A percentile compares a stretch with the other conserved stretches of the same genome.
Evolutionary conservation across 1,139 yeast species (phyloP).

Genomic region (Sugiyamaella neomexicana): DNA sequence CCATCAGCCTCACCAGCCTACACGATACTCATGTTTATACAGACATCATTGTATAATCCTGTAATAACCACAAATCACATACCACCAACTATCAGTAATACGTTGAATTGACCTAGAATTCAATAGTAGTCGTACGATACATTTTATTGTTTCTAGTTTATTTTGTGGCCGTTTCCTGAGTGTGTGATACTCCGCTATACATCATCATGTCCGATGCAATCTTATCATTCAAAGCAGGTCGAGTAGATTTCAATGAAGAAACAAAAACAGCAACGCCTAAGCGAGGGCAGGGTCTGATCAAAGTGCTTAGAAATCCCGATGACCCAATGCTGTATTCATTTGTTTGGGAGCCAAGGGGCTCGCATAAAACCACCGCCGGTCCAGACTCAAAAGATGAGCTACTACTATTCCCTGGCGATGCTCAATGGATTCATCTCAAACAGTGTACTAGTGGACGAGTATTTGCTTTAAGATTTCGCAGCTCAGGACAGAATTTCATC

Average conservation of each 20-base stretch:
- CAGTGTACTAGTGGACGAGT: slow-evolving; percentile 85
- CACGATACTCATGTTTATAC: too few species aligned
- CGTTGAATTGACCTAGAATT: background rate
- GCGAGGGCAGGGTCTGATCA: slow-evolving; percentile 72
- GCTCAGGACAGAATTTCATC: slow-evolving; percentile 80
- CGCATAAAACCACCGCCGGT: slow-evolving; percentile 22
- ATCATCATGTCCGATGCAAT: slow-evolving; percentile 27
- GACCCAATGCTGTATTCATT: slow-evolving; percentile 54
- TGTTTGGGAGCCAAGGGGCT: slow-evolving; percentile 60
- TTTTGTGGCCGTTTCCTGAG: too few species aligned
- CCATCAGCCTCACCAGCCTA: background rate
- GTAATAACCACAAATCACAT: background rate
- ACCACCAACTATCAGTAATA: background rate
- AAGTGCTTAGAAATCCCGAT: slow-evolving; percentile 65
- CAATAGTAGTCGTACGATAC: background rate
- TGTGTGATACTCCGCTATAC: background rate
- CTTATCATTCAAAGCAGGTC: slow-evolving; percentile 79
- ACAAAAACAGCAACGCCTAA: slow-evolving; percentile 72
- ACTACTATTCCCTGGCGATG: slow-evolving; percentile 90
- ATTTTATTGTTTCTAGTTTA: background rate
- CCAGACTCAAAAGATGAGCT: slow-evolving; percentile 54
- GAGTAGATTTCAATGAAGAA: slow-evolving; percentile 69
- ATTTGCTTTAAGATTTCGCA: slow-evolving; percentile 73
- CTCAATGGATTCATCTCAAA: slow-evolving; percentile 71
- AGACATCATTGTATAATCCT: background rate